Evolutionary conservation across 1,139 yeast species (phyloP), one percentile per base, ranked within the genome.

Genomic region (Candida sojae): DNA sequence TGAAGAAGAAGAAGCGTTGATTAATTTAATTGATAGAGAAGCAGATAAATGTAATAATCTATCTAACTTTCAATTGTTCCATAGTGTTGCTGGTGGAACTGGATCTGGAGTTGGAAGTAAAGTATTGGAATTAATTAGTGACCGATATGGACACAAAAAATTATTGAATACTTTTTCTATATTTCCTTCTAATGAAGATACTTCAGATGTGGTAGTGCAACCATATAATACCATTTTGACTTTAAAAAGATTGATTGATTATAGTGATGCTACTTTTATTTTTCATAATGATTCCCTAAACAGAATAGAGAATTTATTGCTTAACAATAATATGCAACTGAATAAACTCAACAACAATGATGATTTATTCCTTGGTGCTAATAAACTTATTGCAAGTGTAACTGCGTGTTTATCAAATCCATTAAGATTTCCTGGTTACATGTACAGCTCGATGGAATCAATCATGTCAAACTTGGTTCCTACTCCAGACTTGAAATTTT

Each of bases 61-160:
- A 48, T 93, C 91, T 53, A 96, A 96, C 6, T 93, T 95, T 64
- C 96, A 91, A 71, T 70, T 93, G 54, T 68, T 92, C 49, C 99
- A 93, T 65, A 89, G 97, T 12, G 96, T 95, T n/a, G 98, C 97
- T 0, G 99, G 99, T 26, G 99, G 99, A 34, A 93, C 99, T 0
- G 99, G 99, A 0, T 88, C 97, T 0, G 99, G 99, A 6, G 82
- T 91, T 40, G 99, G 99, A 0, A 89, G 97, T 0, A 80, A 80
- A 52, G 59, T 93, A 42, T 68, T 93, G 43, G 98, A 93, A 63
- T 73, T 84, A 26, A 68, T 95, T 51, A 82, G 84, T 48, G 99
- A 95, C 63, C 72, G 93, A 50, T 92, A 84, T 61, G 79, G 78
- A 3, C 84, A 87, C 48, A 92, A 92, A 63, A 92, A 91, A 62